Evolutionary conservation across 192 early-diverging fungal species (phyloP), one percentile per base, ranked within the genome.

Genomic region (Gonapodya prolifera): DNA sequence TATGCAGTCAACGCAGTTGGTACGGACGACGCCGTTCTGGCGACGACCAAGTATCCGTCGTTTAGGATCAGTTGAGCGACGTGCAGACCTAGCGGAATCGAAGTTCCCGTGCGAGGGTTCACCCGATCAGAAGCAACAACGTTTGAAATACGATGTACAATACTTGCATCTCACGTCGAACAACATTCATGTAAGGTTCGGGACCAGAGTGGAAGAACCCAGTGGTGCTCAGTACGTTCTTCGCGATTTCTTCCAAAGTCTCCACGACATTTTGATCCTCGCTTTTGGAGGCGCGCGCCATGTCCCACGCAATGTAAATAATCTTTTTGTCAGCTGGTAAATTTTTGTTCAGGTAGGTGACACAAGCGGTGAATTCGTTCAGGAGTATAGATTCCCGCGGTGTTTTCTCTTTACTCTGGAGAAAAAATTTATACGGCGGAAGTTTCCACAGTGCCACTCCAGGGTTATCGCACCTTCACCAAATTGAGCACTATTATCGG

Each of bases 1-100:
- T 29, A 99, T 79, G 84, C 97, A 99, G 80, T 99, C 97, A 74
- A 99, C 96, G 77, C 97, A 99, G 79, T 99, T 99, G 76, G 95
- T 96, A 23, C 97, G 87, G 1, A 97, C 87, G 1, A 98, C 89
- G 31, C 97, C 97, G 28, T 89, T 86, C 81, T 98, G 97, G 8
- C 84, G 82, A 30, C 81, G 82, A 0, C 82, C 83, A 2, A 83
- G 75, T 30, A 84, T 84, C 17, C 85, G 81, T 8, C 45, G 45
- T 23, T 61, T 61, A 16, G 45, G 45, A 61, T 61, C 45, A 23
- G 45, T 61, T 16, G 45, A 16, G 8, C 45, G 45, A 23, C 45
- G 45, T 16, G 45, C 45, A 61, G 45, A 16, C 23, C 45, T 61
- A 23, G 8, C 8, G 45, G 23, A 61, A n/a, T n/a, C n/a, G n/a